Conservation (phyloP, 352 stramenopile species). For the Pythium brachiatum region DNA sequence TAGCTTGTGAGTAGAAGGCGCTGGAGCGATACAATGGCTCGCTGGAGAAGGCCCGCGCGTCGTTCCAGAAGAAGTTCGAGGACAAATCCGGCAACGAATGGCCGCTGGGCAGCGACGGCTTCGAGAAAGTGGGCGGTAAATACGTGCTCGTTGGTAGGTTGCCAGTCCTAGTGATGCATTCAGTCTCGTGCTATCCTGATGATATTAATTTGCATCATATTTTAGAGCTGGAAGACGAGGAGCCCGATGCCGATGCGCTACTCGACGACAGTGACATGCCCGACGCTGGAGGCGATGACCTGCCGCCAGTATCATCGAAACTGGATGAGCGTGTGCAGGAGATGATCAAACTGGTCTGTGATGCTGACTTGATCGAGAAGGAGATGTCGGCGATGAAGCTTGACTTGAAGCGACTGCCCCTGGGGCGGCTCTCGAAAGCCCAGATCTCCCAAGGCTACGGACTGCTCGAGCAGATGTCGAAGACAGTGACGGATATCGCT, state of each 20-base stretch:
- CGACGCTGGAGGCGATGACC: not conserved
- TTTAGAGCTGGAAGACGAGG: constrained; percentile 25
- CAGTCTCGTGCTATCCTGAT: too few species aligned
- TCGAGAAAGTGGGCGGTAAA: constrained; percentile 48
- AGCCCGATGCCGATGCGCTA: constrained; percentile 2
- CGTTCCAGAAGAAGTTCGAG: constrained; percentile 61
- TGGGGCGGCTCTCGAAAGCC: constrained; percentile 42
- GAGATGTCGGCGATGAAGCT: constrained; percentile 17
- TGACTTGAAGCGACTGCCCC: constrained; percentile 32
- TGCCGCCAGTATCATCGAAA: constrained; percentile 6
- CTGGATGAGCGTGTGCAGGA: constrained; percentile 25
- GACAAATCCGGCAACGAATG: constrained; percentile 69
- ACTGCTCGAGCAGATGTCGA: constrained; percentile 50
- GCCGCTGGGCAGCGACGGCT: constrained; percentile 36
- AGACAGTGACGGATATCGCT: constrained; percentile 37
- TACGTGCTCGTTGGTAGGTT: constrained; percentile 64
- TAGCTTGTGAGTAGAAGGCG: constrained; percentile 7
- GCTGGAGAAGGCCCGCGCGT: constrained; percentile 48
- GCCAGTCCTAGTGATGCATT: too few species aligned
- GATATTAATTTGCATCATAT: too few species aligned
- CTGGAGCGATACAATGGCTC: constrained; percentile 31
- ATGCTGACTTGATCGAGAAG: constrained; percentile 20
- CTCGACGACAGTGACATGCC: constrained; percentile 12
- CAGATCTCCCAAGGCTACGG: constrained; percentile 63
- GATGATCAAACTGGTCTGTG: constrained; percentile 30